Evolutionary conservation across 768 basidiomycete genomes (phyloP).

Genomic region (Xerocomellus dryophilus): DNA sequence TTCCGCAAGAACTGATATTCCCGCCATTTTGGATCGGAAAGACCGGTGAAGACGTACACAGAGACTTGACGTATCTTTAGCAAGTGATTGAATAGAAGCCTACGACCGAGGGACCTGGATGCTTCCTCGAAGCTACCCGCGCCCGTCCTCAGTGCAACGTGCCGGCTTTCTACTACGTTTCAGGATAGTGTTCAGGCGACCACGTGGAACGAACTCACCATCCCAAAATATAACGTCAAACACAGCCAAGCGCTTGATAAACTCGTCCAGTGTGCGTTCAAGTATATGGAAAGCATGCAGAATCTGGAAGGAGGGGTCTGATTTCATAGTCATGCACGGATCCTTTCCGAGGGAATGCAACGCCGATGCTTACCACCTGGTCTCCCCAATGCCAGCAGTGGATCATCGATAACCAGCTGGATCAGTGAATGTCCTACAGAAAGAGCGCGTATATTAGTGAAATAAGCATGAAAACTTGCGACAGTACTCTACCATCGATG

Average conservation of each 20-base stretch:
- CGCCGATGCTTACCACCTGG: conserved; percentile 35
- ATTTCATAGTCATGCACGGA: neutral
- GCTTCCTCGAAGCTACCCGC: conserved; percentile 34
- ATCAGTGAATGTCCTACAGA: conserved; percentile 59
- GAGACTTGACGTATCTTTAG: conserved; percentile 35
- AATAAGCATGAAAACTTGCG: neutral
- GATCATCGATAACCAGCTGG: conserved; percentile 56
- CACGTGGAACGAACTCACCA: conserved; percentile 31
- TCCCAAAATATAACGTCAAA: conserved; percentile 68
- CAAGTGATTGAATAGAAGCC: conserved; percentile 50
- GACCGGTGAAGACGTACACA: conserved; percentile 45
- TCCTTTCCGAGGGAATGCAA: neutral
- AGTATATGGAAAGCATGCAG: conserved; percentile 56
- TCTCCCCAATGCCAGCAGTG: conserved; percentile 55
- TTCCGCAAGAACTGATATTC: conserved; percentile 41
- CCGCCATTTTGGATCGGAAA: conserved; percentile 49
- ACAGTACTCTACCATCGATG: conserved; percentile 49
- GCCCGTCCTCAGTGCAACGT: conserved; percentile 42
- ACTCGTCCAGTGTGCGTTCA: conserved; percentile 50
- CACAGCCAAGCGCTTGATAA: conserved; percentile 46
- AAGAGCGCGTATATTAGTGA: neutral
- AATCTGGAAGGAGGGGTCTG: conserved; percentile 59
- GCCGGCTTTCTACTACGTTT: conserved; percentile 39
- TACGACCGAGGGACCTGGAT: conserved; percentile 52
- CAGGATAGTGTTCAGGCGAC: neutral